Evolutionary conservation across 768 basidiomycete species (phyloP).

Genomic region (Lactarius quietus): DNA sequence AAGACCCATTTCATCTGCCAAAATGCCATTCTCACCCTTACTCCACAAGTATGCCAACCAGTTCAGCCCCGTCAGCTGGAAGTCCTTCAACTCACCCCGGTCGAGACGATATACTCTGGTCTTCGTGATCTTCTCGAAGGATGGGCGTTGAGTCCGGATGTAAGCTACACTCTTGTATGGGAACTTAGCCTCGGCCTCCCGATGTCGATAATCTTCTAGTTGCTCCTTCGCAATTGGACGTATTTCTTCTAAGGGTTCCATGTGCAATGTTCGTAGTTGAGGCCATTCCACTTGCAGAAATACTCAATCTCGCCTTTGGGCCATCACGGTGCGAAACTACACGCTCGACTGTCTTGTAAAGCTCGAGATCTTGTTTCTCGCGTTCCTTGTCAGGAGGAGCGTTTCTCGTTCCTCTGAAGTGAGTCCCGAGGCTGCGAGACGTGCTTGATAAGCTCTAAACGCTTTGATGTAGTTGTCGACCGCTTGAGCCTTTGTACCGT

Average conservation of each 20-base stretch:
- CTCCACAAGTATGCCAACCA: slow-evolving; percentile 99
- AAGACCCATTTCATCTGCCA: slow-evolving; percentile 99
- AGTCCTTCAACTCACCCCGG: slow-evolving; percentile 93
- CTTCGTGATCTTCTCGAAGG: slow-evolving; percentile 81
- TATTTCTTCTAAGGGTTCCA: slow-evolving; percentile 85
- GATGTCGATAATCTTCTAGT: slow-evolving; percentile 72
- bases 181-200: slow-evolving; percentile 75
- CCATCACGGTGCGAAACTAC: slow-evolving; percentile 75
- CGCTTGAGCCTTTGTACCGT: slow-evolving; percentile 91
- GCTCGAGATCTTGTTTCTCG: slow-evolving; percentile 86
- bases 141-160: slow-evolving; percentile 61
- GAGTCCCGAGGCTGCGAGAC: slow-evolving; percentile 59
- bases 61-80: slow-evolving; percentile 96
- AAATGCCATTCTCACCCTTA: slow-evolving; percentile 91
- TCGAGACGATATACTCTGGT: slow-evolving; percentile 75
- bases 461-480: slow-evolving; percentile 99
- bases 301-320: slow-evolving; percentile 63
- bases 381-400: slow-evolving; percentile 85
- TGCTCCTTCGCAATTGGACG: slow-evolving; percentile 70
- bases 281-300: slow-evolving; percentile 95
- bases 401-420: slow-evolving; percentile 87
- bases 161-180: slow-evolving; percentile 82
- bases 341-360: slow-evolving; percentile 87
- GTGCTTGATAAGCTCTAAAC: slow-evolving; percentile 69
- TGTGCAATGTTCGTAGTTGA: slow-evolving; percentile 92